Base-by-base conservation (phyloP, 352 stramenopile genomes). In the Peronospora farinosa region DNA sequence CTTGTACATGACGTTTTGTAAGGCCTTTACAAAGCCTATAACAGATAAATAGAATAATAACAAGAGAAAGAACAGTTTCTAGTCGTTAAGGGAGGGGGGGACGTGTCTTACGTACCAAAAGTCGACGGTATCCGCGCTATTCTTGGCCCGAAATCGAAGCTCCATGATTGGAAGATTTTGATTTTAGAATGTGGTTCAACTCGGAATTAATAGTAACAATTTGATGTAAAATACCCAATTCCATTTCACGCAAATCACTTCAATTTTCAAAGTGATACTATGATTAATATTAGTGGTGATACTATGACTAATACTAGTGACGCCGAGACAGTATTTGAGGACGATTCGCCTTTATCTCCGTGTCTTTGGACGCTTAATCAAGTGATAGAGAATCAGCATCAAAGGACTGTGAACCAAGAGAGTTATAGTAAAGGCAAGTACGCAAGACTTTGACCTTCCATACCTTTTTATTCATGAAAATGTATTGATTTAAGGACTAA, bases 11-110 rank as follows among this genome's bases (percentile, higher is more conserved):
- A 19, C 72, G 68, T 65, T 90, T 90, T 60, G 82, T 86, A 13
- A 72, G 39, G 0, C 77, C 79, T 38, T 90, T 73, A 38, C 79
- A 86, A 13, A 90, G 62, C 78, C 78, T 89, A 32, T 32, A 41
- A 17, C 15, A 44, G 12, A 28, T 10, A 28, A 3, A 1, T 21
- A 19, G 13, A 1, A 12, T 40, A 13, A 15, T 12, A 6, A 38
- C 33, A 19, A 27, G 23, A 49, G 8, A 40, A 16, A 21, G 35
- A 23, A n/a, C n/a, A n/a, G n/a, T n/a, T n/a, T n/a, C n/a, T n/a
- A n/a, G n/a, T n/a, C n/a, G n/a, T n/a, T n/a, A n/a, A n/a, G n/a
- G n/a, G n/a, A n/a, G n/a, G n/a, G n/a, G n/a, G n/a, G n/a, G n/a
- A n/a, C n/a, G n/a, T n/a, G n/a, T n/a, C n/a, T n/a, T n/a, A n/a